Conservation (phyloP, 2,329 filamentous ascomycete genomes). For the Periconia sp. region DNA sequence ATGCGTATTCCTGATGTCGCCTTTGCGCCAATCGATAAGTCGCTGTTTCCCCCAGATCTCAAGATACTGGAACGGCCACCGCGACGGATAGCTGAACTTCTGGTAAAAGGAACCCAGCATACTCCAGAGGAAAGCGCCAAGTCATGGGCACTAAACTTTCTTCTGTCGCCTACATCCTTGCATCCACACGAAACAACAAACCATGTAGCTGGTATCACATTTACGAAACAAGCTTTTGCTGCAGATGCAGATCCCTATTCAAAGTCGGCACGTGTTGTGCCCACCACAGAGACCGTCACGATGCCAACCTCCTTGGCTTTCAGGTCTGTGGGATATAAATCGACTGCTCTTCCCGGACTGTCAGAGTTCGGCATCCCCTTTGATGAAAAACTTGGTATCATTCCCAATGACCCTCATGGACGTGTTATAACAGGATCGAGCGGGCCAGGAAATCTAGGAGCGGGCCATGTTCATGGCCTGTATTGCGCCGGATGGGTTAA, state of each 20-base stretch:
- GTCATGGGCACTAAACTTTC: slow-evolving; percentile 83
- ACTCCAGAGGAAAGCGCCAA: slow-evolving; percentile 55
- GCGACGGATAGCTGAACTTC: slow-evolving; percentile 76
- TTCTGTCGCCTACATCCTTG: slow-evolving; percentile 76
- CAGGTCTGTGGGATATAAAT: slow-evolving; percentile 93
- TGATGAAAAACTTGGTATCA: slow-evolving; percentile 70
- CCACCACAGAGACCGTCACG: slow-evolving; percentile 48
- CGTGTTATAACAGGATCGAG: slow-evolving; percentile 59
- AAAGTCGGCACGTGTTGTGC: slow-evolving; percentile 54
- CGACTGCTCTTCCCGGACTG: slow-evolving; percentile 74
- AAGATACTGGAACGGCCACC: slow-evolving; percentile 73
- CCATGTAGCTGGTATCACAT: slow-evolving; percentile 65
- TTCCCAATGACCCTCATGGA: slow-evolving; percentile 80
- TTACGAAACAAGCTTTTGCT: slow-evolving; percentile 56
- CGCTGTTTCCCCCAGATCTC: slow-evolving; percentile 68
- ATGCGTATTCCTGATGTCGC: slow-evolving; percentile 72
- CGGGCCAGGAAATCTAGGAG: slow-evolving; percentile 44
- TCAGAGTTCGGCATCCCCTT: slow-evolving; percentile 75
- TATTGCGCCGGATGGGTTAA: slow-evolving; percentile 99
- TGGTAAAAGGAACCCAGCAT: slow-evolving; percentile 71
- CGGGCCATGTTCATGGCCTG: slow-evolving; percentile 65
- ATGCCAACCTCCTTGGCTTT: slow-evolving; percentile 76
- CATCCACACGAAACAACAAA: slow-evolving; percentile 51
- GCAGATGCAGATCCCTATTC: slow-evolving; percentile 48
- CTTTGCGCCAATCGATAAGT: slow-evolving; percentile 68